Percentiles rank a stretch among this genome's conserved stretches.
These are phyloP conservation scores for Myxozyma udenii DNA, from an alignment of 805 yeast species.

Conservation along the genomic window DNA sequence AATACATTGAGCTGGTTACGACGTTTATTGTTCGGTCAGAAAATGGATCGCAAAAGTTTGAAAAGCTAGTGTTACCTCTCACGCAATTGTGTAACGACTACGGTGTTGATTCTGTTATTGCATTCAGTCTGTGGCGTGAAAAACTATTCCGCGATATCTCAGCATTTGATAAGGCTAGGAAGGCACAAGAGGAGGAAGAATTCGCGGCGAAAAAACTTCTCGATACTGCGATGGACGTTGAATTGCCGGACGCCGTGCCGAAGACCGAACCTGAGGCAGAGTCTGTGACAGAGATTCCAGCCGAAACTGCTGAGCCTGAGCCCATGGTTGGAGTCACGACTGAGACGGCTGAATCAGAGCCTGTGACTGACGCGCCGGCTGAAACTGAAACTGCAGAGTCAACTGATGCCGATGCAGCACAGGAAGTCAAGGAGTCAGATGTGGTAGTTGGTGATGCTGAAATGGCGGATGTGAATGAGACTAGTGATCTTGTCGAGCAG, in stretches of 20 bases:
- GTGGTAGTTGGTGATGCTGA: slow-evolving; percentile 53
- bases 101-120: slow-evolving; percentile 50
- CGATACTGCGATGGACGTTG: slow-evolving; percentile 23
- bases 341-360: slow-evolving; percentile 1
- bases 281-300: background rate
- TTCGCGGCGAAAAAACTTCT: slow-evolving; percentile 23
- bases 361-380: background rate
- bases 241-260: background rate
- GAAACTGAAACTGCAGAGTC: background rate
- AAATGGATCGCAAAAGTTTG: slow-evolving; percentile 7
- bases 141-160: slow-evolving; percentile 37
- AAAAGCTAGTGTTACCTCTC: slow-evolving; percentile 16
- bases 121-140: slow-evolving; percentile 73
- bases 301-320: slow-evolving; percentile 6
- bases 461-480: slow-evolving; percentile 65
- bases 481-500: slow-evolving; percentile 52
- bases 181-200: slow-evolving; percentile 4
- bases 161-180: slow-evolving; percentile 29
- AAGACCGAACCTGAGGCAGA: slow-evolving; percentile 1
- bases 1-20: slow-evolving; percentile 57
- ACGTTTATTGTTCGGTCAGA: slow-evolving; percentile 43
- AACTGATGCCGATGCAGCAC: slow-evolving; percentile 32
- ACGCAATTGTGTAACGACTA: slow-evolving; percentile 33
- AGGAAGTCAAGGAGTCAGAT: slow-evolving; percentile 37
- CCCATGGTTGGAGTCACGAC: too few relatives aligned